Percentiles rank a stretch among this genome's conserved stretches.
Evolutionary conservation across 140 eudicot genomes (phyloP).

Genomic region (Flaveria floridana): DNA sequence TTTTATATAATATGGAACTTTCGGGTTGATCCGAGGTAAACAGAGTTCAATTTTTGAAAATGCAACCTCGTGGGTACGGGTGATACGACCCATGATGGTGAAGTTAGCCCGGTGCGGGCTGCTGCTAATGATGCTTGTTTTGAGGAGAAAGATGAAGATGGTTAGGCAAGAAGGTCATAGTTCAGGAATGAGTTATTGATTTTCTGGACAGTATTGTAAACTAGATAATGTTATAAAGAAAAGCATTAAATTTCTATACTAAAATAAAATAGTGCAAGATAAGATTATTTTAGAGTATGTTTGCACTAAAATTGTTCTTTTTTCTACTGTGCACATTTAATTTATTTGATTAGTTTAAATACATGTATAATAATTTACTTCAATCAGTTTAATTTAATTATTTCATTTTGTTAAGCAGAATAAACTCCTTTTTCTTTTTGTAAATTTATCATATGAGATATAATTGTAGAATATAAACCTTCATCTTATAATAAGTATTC

Average conservation of each 20-base stretch:
- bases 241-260: background rate
- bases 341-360: background rate
- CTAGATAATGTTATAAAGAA: background rate
- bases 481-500: too few species aligned
- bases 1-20: constrained; percentile 25
- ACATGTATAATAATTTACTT: too few species aligned
- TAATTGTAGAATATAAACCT: too few species aligned
- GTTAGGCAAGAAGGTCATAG: constrained; percentile 15
- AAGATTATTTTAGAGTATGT: background rate
- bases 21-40: background rate
- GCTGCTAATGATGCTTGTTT: background rate
- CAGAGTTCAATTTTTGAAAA: background rate
- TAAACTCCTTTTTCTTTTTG: too few species aligned
- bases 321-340: background rate
- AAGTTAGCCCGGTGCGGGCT: background rate
- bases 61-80: constrained; percentile 18
- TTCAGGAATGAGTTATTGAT: constrained; percentile 5
- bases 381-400: too few species aligned
- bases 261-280: background rate
- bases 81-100: constrained; percentile 8
- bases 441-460: too few species aligned
- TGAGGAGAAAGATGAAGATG: background rate
- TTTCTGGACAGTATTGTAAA: background rate
- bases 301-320: background rate
- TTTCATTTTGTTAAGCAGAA: too few species aligned